A percentile compares a stretch with the other conserved stretches of the same genome.
These are phyloP conservation scores for Acanthochlamys bracteata DNA, from an alignment of 106 monocot species.

Conservation along the genomic window DNA sequence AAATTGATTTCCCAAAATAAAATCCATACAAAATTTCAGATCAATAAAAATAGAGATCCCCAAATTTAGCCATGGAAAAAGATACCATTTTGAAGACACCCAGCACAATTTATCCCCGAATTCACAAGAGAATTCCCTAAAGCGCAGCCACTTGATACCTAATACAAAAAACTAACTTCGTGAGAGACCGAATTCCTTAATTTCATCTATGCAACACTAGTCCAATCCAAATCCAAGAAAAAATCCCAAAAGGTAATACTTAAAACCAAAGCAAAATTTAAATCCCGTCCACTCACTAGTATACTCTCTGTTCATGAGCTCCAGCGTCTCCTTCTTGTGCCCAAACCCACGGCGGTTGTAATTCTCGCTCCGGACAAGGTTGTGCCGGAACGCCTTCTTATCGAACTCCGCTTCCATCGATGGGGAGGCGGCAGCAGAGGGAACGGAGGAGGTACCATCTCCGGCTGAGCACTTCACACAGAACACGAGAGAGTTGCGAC, in stretches of 20 bases:
- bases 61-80: no score
- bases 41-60: background rate
- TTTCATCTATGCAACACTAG: no score
- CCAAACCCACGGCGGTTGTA: constrained; percentile 96
- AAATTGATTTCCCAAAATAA: background rate
- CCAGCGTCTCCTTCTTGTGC: constrained; percentile 83
- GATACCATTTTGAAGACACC: no score
- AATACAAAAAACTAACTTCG: no score
- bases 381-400: constrained; percentile 83
- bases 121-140: no score
- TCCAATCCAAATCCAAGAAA: background rate
- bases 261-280: no score
- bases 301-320: constrained; percentile 82
- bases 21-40: background rate
- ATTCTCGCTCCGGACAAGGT: constrained; percentile 81
- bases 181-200: no score
- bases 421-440: background rate
- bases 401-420: constrained; percentile 63
- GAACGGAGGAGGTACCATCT: background rate
- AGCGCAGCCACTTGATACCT: no score
- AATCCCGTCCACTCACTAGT: constrained; percentile 41
- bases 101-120: no score
- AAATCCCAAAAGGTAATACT: background rate
- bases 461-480: constrained; percentile 33
- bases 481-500: background rate